Base-by-base conservation (phyloP, 305 asterid species). In the Fraxinus baroniana region DNA sequence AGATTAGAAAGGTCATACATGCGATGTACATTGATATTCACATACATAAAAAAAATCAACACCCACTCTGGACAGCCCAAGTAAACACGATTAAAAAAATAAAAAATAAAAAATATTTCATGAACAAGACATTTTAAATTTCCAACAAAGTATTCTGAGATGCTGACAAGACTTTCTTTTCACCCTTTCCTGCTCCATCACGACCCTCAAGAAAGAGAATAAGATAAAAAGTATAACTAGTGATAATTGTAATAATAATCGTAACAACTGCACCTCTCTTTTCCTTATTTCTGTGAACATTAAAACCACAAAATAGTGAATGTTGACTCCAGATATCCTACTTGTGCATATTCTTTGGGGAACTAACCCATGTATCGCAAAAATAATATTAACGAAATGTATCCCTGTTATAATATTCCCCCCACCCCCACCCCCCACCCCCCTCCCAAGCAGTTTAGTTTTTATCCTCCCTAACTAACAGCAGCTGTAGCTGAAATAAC, bases 1-100 rank as follows among this genome's bases (percentile, higher is more conserved):
- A 90, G 81, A 83, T 74, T 75, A 71, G 77, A 80, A 80, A 76
- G 70, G 60, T 81, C 82, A 22, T 57, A 32, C n/a, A 82, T 72
- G 81, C 28, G 8, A 68, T 7, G 71, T 24, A 82, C 49, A 55
- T 17, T n/a, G 24, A 52, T 52, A 52, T 52, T 17, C 8, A 57
- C 13, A 7, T 60, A 7, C 70, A 60, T 60, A 17, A 17, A 52
- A 60, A 60, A 57, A 18, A 33, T 57, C 66, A 18, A 18, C 20
- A 57, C 10, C 26, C 26, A 57, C 18, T 13, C 60, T 13, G 60
- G 18, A 49, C 60, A 4, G 15, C 60, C 60, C 20, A 49, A 49
- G 60, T 13, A 49, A 57, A 82, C 39, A 68, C 77, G 57, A 76
- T 57, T 33, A 79, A 41, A 49, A 68, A 9, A 74, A 44, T 39